phyloP scores from a whole-genome alignment of 768 basidiomycete species.

The Boletus bicolor region DNA sequence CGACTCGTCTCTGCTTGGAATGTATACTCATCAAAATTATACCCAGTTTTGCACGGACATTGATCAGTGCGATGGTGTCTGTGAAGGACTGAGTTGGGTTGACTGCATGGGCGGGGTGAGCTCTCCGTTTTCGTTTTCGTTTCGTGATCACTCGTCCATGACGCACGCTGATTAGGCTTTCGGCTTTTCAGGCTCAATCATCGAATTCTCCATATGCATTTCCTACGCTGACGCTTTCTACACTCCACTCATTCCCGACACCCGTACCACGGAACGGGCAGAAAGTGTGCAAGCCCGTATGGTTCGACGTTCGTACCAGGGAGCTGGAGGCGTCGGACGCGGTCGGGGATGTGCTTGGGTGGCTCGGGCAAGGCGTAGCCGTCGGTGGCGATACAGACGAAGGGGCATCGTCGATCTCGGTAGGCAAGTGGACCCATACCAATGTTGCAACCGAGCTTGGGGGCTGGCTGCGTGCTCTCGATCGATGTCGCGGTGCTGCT shows the following conservation, averaged over 20 bases:
- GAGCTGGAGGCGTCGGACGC: slow-evolving; percentile 61
- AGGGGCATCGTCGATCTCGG: slow-evolving; percentile 3
- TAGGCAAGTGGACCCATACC: slow-evolving; percentile 48
- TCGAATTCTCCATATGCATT: slow-evolving; percentile 79
- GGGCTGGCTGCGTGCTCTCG: slow-evolving; percentile 52
- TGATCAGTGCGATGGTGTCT: slow-evolving; percentile 66
- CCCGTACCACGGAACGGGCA: slow-evolving; percentile 80
- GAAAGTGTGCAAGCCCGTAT: slow-evolving; percentile 83
- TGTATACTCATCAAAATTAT: slow-evolving; percentile 95
- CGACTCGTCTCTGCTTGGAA: slow-evolving; percentile 82
- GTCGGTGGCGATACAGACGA: slow-evolving; percentile 12
- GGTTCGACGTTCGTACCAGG: slow-evolving; percentile 62
- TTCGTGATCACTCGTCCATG: neutral
- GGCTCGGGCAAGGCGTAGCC: slow-evolving; percentile 44
- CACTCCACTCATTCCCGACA: slow-evolving; percentile 81
- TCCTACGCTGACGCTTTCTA: slow-evolving; percentile 75
- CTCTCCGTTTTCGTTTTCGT: neutral
- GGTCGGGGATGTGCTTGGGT: slow-evolving; percentile 50
- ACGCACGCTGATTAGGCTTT: neutral
- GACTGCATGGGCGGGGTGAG: slow-evolving; percentile 65
- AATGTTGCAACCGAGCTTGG: slow-evolving; percentile 59
- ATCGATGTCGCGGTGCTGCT: slow-evolving; percentile 15
- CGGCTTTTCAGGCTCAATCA: slow-evolving; percentile 47
- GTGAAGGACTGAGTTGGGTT: slow-evolving; percentile 74
- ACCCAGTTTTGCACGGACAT: slow-evolving; percentile 76